Percentiles rank a stretch among this genome's conserved stretches.
Conservation (phyloP, 208 protist genomes). For the Acanthamoeba sp. region DNA sequence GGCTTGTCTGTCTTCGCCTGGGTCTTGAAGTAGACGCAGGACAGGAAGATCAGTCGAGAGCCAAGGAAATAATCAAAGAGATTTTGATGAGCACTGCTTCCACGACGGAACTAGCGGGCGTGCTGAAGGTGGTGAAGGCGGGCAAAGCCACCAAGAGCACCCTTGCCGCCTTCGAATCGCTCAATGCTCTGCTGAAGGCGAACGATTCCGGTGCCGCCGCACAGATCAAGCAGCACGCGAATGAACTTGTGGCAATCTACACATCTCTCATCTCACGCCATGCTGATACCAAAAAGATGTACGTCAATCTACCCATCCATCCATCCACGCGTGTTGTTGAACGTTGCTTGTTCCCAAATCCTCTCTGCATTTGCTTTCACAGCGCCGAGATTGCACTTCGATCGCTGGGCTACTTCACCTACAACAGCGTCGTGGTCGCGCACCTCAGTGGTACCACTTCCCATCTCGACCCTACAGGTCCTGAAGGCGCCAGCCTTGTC, state of each 20-base stretch:
- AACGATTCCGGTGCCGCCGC: background rate
- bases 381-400: conserved; percentile 15
- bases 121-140: background rate
- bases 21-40: background rate
- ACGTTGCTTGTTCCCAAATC: no score
- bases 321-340: background rate
- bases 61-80: no score
- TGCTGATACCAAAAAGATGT: conserved; percentile 4
- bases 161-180: conserved; percentile 24
- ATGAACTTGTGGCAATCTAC: background rate
- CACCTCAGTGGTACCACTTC: conserved; percentile 3
- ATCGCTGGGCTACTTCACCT: conserved; percentile 34
- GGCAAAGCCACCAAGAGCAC: conserved; percentile 27
- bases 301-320: background rate
- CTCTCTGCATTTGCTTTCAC: no score
- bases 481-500: background rate
- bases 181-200: conserved; percentile 40
- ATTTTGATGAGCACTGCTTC: no score
- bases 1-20: background rate
- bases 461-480: background rate
- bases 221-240: background rate
- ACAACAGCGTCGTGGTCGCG: background rate
- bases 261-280: background rate
- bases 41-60: no score
- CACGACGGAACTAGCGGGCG: background rate